phyloP scores from a whole-genome alignment of 331 rosid genomes.

The Phaseolus coccineus region DNA sequence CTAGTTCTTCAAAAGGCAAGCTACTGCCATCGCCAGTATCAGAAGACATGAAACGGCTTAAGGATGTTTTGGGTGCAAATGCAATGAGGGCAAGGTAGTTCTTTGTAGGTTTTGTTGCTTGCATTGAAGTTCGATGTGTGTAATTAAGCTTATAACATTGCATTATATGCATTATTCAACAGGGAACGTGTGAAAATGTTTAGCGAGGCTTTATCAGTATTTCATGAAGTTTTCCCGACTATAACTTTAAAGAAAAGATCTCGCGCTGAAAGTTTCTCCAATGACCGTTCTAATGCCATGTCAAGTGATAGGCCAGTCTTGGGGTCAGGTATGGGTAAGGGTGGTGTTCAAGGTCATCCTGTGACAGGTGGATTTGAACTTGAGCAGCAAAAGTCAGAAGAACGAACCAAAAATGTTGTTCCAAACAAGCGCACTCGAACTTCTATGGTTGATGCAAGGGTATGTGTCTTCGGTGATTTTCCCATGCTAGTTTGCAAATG shows the following conservation, averaged over 20 bases:
- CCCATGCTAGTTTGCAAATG: conserved; percentile 12
- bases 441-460: conserved; percentile 87
- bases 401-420: conserved; percentile 69
- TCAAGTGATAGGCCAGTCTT: conserved; percentile 70
- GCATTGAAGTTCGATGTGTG: conserved; percentile 40
- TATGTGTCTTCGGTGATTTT: conserved; percentile 38
- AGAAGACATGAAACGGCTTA: conserved; percentile 80
- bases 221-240: conserved; percentile 80
- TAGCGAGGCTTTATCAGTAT: conserved; percentile 71
- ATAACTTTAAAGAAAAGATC: conserved; percentile 90
- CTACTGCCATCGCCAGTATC: conserved; percentile 63
- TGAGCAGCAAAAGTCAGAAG: conserved; percentile 89
- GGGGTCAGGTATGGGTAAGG: conserved; percentile 74
- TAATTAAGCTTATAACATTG: conserved; percentile 46
- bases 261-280: conserved; percentile 73
- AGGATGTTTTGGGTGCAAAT: conserved; percentile 57
- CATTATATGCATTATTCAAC: conserved; percentile 45
- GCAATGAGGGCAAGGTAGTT: conserved; percentile 82
- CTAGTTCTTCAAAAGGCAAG: conserved; percentile 81
- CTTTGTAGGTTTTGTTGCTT: conserved; percentile 50
- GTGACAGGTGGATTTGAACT: conserved; percentile 68
- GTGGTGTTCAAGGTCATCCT: conserved; percentile 74
- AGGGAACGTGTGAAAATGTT: conserved; percentile 85
- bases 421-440: conserved; percentile 93
- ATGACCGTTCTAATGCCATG: conserved; percentile 67